Percentiles rank a stretch among this genome's conserved stretches.
Evolutionary conservation across 768 basidiomycete genomes (phyloP).

Genomic region (Lactarius akahatsu): DNA sequence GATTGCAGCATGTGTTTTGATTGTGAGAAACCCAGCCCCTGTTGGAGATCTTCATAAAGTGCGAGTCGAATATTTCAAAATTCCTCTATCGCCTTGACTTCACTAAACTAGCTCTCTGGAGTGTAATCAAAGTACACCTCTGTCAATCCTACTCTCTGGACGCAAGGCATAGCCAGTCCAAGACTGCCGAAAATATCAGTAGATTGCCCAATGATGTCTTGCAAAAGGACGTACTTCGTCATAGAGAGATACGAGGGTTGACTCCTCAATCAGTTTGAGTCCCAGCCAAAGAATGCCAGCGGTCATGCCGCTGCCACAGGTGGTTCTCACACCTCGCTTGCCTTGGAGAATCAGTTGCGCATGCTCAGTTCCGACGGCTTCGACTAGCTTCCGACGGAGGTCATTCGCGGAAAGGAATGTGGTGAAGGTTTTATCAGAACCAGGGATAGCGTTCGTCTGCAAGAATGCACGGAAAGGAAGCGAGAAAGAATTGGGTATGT

Average conservation of each 20-base stretch:
- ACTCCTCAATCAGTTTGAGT: conserved; percentile 66
- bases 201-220: background rate
- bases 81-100: background rate
- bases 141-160: conserved; percentile 69
- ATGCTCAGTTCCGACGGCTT: conserved; percentile 59
- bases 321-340: conserved; percentile 61
- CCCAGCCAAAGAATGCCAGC: conserved; percentile 93
- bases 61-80: background rate
- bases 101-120: background rate
- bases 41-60: background rate
- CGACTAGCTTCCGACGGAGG: conserved; percentile 57
- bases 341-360: conserved; percentile 60
- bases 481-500: conserved; percentile 85
- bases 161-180: conserved; percentile 94
- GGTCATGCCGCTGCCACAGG: conserved; percentile 99
- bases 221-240: conserved; percentile 71
- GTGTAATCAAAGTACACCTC: conserved; percentile 30
- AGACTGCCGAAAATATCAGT: conserved; percentile 50
- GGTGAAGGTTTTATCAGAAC: conserved; percentile 36
- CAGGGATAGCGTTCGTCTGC: conserved; percentile 38
- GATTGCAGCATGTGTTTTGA: background rate
- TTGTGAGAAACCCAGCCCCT: background rate
- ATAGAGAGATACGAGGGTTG: conserved; percentile 65
- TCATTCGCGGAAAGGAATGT: conserved; percentile 58
- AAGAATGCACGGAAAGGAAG: conserved; percentile 82